A percentile compares a stretch with the other conserved stretches of the same genome.
These are phyloP conservation scores for Aspergillus ruber DNA, from an alignment of 2,329 filamentous ascomycete genomes.

Conservation along the genomic window DNA sequence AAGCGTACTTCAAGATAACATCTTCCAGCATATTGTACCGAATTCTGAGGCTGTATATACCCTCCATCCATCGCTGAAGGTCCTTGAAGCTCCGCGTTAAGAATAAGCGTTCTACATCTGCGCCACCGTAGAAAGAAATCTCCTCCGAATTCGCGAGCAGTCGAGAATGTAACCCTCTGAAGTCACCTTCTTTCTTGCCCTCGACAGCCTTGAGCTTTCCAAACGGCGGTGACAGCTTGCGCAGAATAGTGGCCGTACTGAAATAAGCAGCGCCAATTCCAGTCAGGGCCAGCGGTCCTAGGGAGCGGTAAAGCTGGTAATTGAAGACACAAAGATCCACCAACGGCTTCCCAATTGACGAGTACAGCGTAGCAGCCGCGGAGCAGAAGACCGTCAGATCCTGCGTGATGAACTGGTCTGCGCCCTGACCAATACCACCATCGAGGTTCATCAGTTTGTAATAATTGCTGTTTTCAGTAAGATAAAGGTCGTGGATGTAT, in stretches of 20 bases:
- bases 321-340: slow-evolving; percentile 98
- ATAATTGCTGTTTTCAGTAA: slow-evolving; percentile 91
- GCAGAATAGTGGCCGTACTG: slow-evolving; percentile 81
- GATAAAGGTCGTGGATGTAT: slow-evolving; percentile 95
- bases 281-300: slow-evolving; percentile 79
- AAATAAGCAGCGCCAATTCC: slow-evolving; percentile 91
- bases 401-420: slow-evolving; percentile 96
- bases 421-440: slow-evolving; percentile 82
- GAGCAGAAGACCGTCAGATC: slow-evolving; percentile 94
- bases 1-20: slow-evolving; percentile 96
- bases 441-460: slow-evolving; percentile 93
- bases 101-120: slow-evolving; percentile 89
- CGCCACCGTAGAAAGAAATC: slow-evolving; percentile 93
- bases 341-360: slow-evolving; percentile 92
- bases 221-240: slow-evolving; percentile 86
- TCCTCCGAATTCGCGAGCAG: slow-evolving; percentile 96
- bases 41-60: slow-evolving; percentile 95
- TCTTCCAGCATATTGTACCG: slow-evolving; percentile 98
- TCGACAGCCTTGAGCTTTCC: slow-evolving; percentile 96
- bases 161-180: slow-evolving; percentile 81
- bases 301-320: slow-evolving; percentile 87
- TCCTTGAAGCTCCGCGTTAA: slow-evolving; percentile 88
- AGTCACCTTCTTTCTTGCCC: slow-evolving; percentile 90
- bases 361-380: slow-evolving; percentile 86
- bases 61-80: slow-evolving; percentile 94